phyloP scores from a whole-genome alignment of 768 basidiomycete genomes.

The Suillus alpinus region DNA sequence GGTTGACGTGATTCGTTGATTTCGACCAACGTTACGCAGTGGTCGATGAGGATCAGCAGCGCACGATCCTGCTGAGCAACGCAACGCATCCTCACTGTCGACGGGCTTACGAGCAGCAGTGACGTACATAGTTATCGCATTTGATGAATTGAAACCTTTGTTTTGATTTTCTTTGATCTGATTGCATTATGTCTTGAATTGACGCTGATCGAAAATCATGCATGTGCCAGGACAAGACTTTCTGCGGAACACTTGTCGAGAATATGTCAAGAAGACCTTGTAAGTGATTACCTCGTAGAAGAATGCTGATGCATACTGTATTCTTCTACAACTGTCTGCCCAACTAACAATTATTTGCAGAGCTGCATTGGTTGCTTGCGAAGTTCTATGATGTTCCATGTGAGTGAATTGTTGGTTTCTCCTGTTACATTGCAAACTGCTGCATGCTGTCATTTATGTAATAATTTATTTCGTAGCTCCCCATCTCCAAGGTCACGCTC shows the following conservation, averaged over 20 bases:
- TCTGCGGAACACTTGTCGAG: conserved; percentile 22
- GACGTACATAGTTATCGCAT: neutral
- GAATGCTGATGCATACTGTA: conserved; percentile 13
- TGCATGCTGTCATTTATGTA: neutral
- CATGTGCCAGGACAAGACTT: conserved; percentile 27
- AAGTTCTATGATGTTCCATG: neutral
- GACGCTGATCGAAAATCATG: conserved; percentile 28
- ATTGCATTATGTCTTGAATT: conserved; percentile 22
- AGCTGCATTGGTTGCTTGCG: neutral
- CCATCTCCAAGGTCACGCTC: conserved; percentile 1
- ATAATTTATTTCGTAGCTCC: neutral
- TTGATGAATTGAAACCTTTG: conserved; percentile 18
- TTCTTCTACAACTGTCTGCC: conserved; percentile 4
- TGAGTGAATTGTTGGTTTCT: neutral
- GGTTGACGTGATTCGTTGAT: neutral
- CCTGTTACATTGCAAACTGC: neutral
- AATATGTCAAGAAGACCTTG: conserved; percentile 10
- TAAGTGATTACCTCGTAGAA: conserved; percentile 15
- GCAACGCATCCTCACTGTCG: neutral
- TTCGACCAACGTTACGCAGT: neutral
- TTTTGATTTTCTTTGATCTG: conserved; percentile 23
- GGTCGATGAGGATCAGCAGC: neutral
- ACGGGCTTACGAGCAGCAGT: neutral
- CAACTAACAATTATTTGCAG: neutral
- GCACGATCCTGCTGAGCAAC: neutral